Evolutionary conservation across 2,329 filamentous ascomycete species (phyloP).

Genomic region (Alternaria hordeiaustralica): DNA sequence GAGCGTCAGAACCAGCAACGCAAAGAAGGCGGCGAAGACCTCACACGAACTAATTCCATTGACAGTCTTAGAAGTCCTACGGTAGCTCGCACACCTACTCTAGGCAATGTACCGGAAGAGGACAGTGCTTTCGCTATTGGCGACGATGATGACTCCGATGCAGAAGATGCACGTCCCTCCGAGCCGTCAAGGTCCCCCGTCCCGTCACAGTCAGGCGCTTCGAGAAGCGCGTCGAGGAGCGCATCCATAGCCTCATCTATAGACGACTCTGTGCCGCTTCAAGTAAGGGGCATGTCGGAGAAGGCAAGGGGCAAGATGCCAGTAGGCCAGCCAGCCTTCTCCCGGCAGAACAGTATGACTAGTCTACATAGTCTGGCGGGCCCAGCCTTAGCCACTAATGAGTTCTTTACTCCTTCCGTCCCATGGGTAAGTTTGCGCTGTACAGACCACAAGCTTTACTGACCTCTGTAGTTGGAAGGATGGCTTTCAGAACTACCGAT

Average conservation of each 20-base stretch:
- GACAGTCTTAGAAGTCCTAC: constrained; percentile 73
- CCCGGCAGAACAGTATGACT: constrained; percentile 85
- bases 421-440: constrained; percentile 65
- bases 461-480: constrained; percentile 72
- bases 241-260: constrained; percentile 68
- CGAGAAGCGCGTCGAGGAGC: constrained; percentile 61
- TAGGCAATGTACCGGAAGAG: constrained; percentile 77
- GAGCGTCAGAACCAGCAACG: constrained; percentile 75
- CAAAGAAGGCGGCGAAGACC: constrained; percentile 63
- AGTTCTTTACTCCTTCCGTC: constrained; percentile 77
- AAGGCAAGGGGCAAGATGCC: constrained; percentile 97
- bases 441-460: constrained; percentile 16
- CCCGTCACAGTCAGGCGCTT: constrained; percentile 48
- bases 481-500: constrained; percentile 93
- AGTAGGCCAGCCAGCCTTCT: constrained; percentile 80
- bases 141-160: constrained; percentile 74
- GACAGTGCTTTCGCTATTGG: constrained; percentile 87
- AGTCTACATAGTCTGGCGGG: constrained; percentile 74
- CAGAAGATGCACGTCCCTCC: constrained; percentile 60
- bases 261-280: constrained; percentile 81
- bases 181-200: constrained; percentile 35
- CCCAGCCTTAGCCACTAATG: constrained; percentile 62
- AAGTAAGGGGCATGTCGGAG: constrained; percentile 92
- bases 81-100: constrained; percentile 60
- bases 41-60: constrained; percentile 64